A percentile compares a stretch with the other conserved stretches of the same genome.
Conservation (phyloP, 495 filamentous ascomycete species). For the Lichina pygmaea region DNA sequence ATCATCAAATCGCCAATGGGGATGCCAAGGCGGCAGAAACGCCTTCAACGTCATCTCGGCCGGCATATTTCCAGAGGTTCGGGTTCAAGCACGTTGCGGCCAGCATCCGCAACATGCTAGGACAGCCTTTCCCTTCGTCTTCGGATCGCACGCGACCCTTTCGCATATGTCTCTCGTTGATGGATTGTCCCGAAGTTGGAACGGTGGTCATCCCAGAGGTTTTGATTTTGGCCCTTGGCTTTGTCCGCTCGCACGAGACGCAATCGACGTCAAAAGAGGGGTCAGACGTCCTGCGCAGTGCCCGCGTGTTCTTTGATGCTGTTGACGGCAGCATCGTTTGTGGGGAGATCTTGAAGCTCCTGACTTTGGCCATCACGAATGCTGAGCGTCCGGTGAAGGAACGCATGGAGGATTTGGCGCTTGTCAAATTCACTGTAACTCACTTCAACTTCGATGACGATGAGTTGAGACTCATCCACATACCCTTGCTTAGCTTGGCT, state of each 20-base stretch:
- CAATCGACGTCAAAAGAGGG: constrained; percentile 29
- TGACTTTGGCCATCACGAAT: constrained; percentile 28
- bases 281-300: constrained; percentile 72
- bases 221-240: constrained; percentile 65
- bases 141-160: constrained; percentile 65
- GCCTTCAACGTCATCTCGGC: neutral
- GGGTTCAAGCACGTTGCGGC: constrained; percentile 46
- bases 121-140: constrained; percentile 21
- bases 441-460: constrained; percentile 90
- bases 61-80: constrained; percentile 51
- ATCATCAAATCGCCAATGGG: too few relatives aligned
- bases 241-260: constrained; percentile 40
- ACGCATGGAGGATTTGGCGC: constrained; percentile 29
- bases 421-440: constrained; percentile 56
- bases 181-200: constrained; percentile 96
- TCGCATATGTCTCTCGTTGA: constrained; percentile 73
- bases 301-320: constrained; percentile 87
- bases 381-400: constrained; percentile 10
- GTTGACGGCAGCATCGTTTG: constrained; percentile 89
- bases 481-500: constrained; percentile 44
- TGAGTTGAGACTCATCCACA: constrained; percentile 75
- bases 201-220: constrained; percentile 64
- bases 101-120: constrained; percentile 56
- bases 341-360: constrained; percentile 39
- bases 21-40: neutral